Conservation (phyloP, 768 basidiomycete genomes). For the Cystobasidium tubakii region DNA sequence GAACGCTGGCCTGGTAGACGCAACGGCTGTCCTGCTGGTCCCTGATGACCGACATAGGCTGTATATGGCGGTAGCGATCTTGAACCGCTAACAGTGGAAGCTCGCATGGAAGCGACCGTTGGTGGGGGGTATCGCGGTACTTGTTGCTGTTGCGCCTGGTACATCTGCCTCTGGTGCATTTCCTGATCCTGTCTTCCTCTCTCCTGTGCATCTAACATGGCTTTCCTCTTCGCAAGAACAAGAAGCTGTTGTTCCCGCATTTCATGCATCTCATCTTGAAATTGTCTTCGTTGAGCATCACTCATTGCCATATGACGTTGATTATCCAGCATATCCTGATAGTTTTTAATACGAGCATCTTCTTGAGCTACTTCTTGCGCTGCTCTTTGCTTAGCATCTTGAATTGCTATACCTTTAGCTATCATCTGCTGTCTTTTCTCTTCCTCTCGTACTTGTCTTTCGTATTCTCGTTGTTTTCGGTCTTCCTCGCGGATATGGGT, state of each 20-base stretch:
- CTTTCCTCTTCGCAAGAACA: not conserved
- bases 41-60: not conserved
- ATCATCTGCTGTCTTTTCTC: not conserved
- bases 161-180: not conserved
- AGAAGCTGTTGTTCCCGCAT: slow-evolving; percentile 7
- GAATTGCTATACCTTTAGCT: not conserved
- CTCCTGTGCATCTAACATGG: not conserved
- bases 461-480: slow-evolving; percentile 10
- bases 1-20: too few relatives aligned
- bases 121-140: not conserved
- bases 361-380: slow-evolving; percentile 8
- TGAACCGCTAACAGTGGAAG: not conserved
- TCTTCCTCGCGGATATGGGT: slow-evolving; percentile 7
- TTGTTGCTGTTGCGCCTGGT: not conserved
- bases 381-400: slow-evolving; percentile 1
- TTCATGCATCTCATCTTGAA: not conserved
- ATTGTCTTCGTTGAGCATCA: not conserved
- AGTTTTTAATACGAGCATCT: not conserved
- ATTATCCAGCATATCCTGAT: not conserved
- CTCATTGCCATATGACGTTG: slow-evolving; percentile 1
- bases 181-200: not conserved
- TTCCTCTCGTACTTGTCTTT: not conserved
- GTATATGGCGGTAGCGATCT: not conserved
- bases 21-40: too few relatives aligned
- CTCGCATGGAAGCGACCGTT: not conserved